Evolutionary conservation across 2,329 filamentous ascomycete genomes (phyloP), one percentile per base, ranked within the genome.

Genomic region (Sporothrix mexicana): DNA sequence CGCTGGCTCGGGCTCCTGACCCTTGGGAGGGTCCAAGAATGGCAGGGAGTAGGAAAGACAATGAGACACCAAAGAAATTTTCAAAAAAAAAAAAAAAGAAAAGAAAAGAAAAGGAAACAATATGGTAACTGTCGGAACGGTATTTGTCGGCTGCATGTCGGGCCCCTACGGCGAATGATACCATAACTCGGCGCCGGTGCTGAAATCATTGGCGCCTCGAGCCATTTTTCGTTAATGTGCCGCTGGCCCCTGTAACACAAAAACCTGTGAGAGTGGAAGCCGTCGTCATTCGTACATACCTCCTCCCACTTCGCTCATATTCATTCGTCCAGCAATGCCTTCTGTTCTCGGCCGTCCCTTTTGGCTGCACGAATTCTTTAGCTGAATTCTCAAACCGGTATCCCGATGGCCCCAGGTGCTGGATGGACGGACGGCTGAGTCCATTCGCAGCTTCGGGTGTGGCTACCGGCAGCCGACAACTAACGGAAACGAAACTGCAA

Each of bases 361-460:
- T 36, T 51, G 55, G 36, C 55, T 70, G 69, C 20, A 45, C 61
- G 8, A 25, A 45, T 47, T 6, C 61, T 23, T 10, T 45, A n/a
- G 17, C 7, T 23, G 30, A 36, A 23, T 64, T 4, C 61, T 45
- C 41, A 23, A 64, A 64, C n/a, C 41, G 61, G 61, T 17, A 64
- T 45, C 41, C 41, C 61, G 61, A n/a, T 13, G 61, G 8, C 36
- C 41, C 41, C n/a, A 45, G 30, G 30, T 36, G 30, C 30, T 36
- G 30, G 15, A 45, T 9, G 61, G 61, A 25, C 23, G 9, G 36
- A 45, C 41, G 61, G 61, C 17, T 64, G n/a, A n/a, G 8, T 64
- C 36, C 61, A n/a, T 23, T 12, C n/a, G 20, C 9, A 15, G 25
- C 41, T 64, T 64, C 61, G 61, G 61, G 61, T 45, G 59, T 62